These are phyloP conservation scores for Vanrija sp. DNA, from an alignment of 1,284 basidiomycete species.

Conservation along the genomic window DNA sequence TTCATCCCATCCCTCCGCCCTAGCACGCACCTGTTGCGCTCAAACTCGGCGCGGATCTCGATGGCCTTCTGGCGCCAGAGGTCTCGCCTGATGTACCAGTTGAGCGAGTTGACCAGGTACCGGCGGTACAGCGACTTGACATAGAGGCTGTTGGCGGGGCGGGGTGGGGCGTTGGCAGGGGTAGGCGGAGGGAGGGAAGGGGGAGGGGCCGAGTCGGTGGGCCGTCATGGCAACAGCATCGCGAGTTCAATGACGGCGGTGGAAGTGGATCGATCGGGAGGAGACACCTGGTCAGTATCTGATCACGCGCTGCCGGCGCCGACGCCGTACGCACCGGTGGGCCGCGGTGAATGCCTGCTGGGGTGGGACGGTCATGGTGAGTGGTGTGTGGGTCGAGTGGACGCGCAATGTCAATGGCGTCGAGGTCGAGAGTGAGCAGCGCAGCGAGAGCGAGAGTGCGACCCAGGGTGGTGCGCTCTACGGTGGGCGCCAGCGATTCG, in stretches of 20 bases:
- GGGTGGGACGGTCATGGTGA: constrained; percentile 7
- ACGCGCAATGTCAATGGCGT: no score
- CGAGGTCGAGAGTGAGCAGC: no score
- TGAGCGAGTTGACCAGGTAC: constrained; percentile 74
- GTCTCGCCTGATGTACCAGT: constrained; percentile 83
- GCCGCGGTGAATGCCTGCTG: constrained; percentile 10
- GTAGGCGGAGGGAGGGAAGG: not conserved
- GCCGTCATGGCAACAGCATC: not conserved
- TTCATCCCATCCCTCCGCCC: not conserved
- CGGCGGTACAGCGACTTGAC: constrained; percentile 90
- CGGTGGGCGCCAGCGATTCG: no score
- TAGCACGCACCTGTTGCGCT: constrained; percentile 71
- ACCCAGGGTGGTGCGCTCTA: no score
- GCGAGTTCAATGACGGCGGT: not conserved
- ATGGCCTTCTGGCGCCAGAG: constrained; percentile 79
- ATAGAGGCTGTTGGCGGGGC: constrained; percentile 57
- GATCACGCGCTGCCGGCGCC: not conserved
- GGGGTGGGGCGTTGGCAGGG: not conserved
- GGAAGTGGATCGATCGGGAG: not conserved
- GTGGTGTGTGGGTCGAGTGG: not conserved
- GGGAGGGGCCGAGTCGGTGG: not conserved
- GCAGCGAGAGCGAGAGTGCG: no score
- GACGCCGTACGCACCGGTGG: constrained; percentile 7
- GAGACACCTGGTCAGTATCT: constrained; percentile 1
- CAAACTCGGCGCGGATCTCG: constrained; percentile 85